Evolutionary conservation across 208 protist species (phyloP).

Genomic region (Tritrichomonas musculus): DNA sequence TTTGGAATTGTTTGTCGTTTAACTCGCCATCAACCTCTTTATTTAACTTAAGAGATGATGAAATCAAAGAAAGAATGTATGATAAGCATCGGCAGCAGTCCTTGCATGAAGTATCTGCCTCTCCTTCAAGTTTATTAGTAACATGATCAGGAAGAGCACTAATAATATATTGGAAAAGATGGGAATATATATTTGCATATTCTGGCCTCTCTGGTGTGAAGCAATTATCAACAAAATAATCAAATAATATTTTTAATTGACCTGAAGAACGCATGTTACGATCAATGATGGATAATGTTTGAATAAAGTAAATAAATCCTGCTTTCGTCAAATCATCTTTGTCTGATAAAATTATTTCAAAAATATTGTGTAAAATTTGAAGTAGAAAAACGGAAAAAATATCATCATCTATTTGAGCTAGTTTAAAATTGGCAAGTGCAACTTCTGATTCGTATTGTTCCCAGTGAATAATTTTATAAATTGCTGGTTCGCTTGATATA

Average conservation of each 20-base stretch:
- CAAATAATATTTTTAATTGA: not conserved
- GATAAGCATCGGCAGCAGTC: not conserved
- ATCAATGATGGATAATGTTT: not conserved
- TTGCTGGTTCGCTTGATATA: not conserved
- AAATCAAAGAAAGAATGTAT: not conserved
- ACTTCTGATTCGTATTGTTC: not conserved
- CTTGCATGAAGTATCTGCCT: not conserved
- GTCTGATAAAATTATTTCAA: not conserved
- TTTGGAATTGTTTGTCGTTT: not conserved
- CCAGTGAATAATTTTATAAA: not conserved
- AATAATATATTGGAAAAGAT: not conserved
- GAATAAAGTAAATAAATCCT: too few species aligned
- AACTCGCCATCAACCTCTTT: not conserved
- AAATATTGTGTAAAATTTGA: not conserved
- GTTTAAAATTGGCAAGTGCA: not conserved
- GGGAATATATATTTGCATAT: not conserved
- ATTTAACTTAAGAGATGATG: not conserved
- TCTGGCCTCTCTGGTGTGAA: not conserved
- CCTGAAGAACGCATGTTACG: not conserved
- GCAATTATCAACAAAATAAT: not conserved
- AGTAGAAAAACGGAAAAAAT: not conserved
- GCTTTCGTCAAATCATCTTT: too few species aligned
- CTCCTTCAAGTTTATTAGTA: not conserved
- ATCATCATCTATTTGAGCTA: not conserved
- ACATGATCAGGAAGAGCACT: not conserved